Evolutionary conservation across 2,329 filamentous ascomycete species (phyloP).

Genomic region (Escovopsis sp.): DNA sequence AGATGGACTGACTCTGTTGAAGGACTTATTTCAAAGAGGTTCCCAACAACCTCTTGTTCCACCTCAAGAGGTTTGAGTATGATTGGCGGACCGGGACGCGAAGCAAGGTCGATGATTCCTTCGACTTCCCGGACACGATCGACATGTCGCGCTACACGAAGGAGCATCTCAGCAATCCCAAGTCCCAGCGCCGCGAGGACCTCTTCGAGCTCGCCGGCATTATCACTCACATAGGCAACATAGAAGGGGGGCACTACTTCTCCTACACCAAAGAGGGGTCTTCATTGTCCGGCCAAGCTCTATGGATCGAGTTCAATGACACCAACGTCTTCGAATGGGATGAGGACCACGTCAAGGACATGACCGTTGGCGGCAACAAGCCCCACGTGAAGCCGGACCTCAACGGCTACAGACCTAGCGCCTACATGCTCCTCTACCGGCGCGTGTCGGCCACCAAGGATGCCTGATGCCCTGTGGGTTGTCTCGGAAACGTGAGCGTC

Average conservation of each 20-base stretch:
- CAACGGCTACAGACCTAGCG: constrained; percentile 71
- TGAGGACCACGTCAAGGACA: constrained; percentile 51
- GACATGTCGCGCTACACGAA: constrained; percentile 85
- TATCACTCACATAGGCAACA: constrained; percentile 81
- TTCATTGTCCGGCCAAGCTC: constrained; percentile 26
- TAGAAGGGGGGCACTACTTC: constrained; percentile 93
- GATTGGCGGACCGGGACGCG: constrained; percentile 62
- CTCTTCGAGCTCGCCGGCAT: constrained; percentile 89
- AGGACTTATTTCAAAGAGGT: constrained; percentile 84
- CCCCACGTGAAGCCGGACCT: constrained; percentile 34
- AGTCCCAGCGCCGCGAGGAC: constrained; percentile 45
- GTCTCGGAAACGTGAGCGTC: no score
- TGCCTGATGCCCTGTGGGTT: no score
- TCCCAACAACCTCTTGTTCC: constrained; percentile 88
- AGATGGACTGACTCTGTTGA: no score
- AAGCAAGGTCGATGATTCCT: constrained; percentile 91
- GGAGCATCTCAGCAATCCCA: constrained; percentile 57
- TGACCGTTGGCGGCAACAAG: constrained; percentile 64
- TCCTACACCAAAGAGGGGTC: constrained; percentile 81
- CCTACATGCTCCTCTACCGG: constrained; percentile 97
- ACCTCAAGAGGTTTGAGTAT: constrained; percentile 79
- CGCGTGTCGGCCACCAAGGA: constrained; percentile 50
- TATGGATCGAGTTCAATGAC: constrained; percentile 93
- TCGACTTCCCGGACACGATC: constrained; percentile 69
- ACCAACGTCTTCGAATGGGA: constrained; percentile 68